These are phyloP conservation scores for Verticillium zaregamsianum DNA, from an alignment of 2,329 filamentous ascomycete species.

Conservation along the genomic window DNA sequence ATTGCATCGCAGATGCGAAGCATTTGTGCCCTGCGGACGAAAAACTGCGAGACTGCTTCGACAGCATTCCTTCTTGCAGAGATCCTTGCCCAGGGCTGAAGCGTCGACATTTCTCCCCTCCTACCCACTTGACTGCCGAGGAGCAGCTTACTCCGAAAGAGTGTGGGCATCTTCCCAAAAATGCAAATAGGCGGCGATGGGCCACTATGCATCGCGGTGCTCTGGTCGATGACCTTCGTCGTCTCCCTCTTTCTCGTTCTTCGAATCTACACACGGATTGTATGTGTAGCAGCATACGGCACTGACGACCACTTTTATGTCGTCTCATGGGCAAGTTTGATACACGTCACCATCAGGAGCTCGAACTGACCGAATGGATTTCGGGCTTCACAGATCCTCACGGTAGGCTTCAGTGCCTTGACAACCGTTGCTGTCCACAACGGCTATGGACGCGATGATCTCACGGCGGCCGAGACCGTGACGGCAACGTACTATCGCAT, in stretches of 20 bases:
- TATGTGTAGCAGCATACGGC: conserved; percentile 23
- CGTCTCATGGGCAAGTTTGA: conserved; percentile 17
- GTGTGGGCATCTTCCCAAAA: background rate
- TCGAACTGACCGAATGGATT: background rate
- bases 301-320: conserved; percentile 30
- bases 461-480: conserved; percentile 13
- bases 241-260: conserved; percentile 24
- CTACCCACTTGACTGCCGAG: too few species aligned
- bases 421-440: background rate
- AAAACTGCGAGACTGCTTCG: too few species aligned
- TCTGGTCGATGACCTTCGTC: conserved; percentile 19
- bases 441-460: background rate
- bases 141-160: background rate
- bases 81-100: too few species aligned
- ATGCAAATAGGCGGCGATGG: conserved; percentile 1
- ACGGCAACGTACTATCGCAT: conserved; percentile 24
- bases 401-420: background rate
- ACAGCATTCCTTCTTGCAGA: too few species aligned
- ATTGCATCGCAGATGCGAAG: too few species aligned
- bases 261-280: conserved; percentile 29
- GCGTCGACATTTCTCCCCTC: too few species aligned
- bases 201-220: conserved; percentile 1
- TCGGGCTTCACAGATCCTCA: background rate
- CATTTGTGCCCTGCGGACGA: too few species aligned
- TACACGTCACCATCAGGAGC: background rate